These are phyloP conservation scores for Termitomyces sp. DNA, from an alignment of 768 basidiomycete species.

Conservation along the genomic window DNA sequence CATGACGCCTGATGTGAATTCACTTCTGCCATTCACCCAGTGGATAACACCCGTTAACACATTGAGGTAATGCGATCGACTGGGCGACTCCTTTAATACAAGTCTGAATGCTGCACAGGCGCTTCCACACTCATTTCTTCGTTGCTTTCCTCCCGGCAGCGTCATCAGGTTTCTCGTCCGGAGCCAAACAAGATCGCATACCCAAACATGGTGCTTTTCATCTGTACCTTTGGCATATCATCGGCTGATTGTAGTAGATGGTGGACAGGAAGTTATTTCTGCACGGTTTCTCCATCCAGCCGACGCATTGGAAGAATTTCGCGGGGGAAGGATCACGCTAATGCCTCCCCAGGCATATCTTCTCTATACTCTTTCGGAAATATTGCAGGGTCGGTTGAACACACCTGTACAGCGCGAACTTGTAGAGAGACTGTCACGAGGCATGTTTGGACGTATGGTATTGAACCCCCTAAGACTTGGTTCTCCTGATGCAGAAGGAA, in stretches of 20 bases:
- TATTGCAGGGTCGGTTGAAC: conserved; percentile 37
- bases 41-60: conserved; percentile 64
- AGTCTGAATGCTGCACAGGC: conserved; percentile 29
- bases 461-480: conserved; percentile 44
- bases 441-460: conserved; percentile 56
- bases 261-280: conserved; percentile 62
- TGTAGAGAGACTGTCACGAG: conserved; percentile 40
- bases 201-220: conserved; percentile 46
- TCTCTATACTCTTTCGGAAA: conserved; percentile 49
- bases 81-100: background rate
- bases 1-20: conserved; percentile 36
- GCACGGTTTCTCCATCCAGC: conserved; percentile 60
- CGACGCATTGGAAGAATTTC: conserved; percentile 47
- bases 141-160: conserved; percentile 50
- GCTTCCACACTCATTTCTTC: conserved; percentile 70
- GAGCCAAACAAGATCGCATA: conserved; percentile 49
- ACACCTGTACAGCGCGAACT: conserved; percentile 40
- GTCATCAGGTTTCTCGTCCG: conserved; percentile 43
- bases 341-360: conserved; percentile 79
- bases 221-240: background rate
- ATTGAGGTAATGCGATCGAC: conserved; percentile 36
- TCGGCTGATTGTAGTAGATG: conserved; percentile 31
- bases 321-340: conserved; percentile 43
- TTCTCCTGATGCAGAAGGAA: conserved; percentile 36
- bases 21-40: conserved; percentile 63